Conservation (phyloP, 2,329 filamentous ascomycete genomes). For the Aspergillus persii region DNA sequence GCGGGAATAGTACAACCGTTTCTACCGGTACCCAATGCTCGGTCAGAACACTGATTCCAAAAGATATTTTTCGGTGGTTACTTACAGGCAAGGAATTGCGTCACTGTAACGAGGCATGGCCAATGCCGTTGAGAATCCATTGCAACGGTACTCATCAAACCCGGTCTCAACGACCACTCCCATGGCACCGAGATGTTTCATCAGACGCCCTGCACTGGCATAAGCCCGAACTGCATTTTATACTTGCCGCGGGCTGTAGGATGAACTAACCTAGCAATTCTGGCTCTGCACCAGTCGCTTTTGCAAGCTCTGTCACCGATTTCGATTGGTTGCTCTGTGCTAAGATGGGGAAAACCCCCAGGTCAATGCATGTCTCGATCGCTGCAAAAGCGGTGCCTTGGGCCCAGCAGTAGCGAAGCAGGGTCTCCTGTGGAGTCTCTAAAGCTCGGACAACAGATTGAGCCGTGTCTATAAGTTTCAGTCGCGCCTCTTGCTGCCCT, state of each 20-base stretch:
- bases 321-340: constrained; percentile 23
- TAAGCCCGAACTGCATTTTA: not conserved
- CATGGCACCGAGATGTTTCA: constrained; percentile 37
- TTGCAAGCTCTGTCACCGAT: constrained; percentile 19
- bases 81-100: constrained; percentile 29
- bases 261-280: constrained; percentile 17
- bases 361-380: constrained; percentile 22
- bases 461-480: constrained; percentile 25
- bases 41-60: constrained; percentile 19
- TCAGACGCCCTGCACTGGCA: constrained; percentile 23
- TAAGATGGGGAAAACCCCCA: constrained; percentile 22
- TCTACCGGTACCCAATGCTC: constrained; percentile 4
- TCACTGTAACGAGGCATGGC: constrained; percentile 21
- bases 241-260: not conserved
- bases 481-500: constrained; percentile 14
- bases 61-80: not conserved
- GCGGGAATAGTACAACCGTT: not conserved
- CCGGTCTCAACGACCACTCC: constrained; percentile 34
- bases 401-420: constrained; percentile 28
- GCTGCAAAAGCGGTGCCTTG: constrained; percentile 14
- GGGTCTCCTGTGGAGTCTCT: constrained; percentile 30
- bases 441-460: constrained; percentile 25
- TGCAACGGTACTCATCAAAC: constrained; percentile 32
- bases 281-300: constrained; percentile 17
- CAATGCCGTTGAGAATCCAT: constrained; percentile 31